Evolutionary conservation across 257 asterid genomes (phyloP).

Genomic region (Solanum ossicruentum): DNA sequence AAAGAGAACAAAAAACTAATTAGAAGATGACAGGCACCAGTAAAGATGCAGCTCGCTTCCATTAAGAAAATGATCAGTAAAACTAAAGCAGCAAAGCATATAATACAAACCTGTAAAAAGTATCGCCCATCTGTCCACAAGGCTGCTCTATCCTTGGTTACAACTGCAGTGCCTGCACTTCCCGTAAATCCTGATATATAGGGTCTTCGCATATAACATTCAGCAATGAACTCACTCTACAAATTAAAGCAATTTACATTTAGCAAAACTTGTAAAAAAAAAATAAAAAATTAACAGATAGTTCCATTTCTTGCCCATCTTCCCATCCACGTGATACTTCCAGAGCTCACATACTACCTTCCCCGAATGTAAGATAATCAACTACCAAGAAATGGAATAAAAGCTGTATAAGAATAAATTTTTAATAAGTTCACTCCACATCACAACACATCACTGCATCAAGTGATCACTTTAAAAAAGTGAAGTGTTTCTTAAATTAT

Average conservation of each 20-base stretch:
- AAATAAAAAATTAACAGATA: background rate
- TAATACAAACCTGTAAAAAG: slow-evolving; percentile 68
- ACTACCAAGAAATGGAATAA: background rate
- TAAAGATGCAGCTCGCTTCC: background rate
- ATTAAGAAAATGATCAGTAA: background rate
- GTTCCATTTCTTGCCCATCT: background rate
- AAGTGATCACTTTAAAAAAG: background rate
- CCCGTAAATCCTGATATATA: slow-evolving; percentile 94
- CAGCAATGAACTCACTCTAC: slow-evolving; percentile 96
- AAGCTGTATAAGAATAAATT: background rate
- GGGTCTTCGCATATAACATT: slow-evolving; percentile 82
- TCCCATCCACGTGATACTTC: background rate
- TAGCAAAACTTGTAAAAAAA: background rate
- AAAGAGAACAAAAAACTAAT: background rate
- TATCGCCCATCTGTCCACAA: slow-evolving; percentile 98
- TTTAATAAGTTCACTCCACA: background rate
- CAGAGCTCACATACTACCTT: background rate
- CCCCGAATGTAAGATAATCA: background rate
- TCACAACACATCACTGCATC: background rate
- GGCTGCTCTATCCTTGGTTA: slow-evolving; percentile 93
- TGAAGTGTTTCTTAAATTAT: background rate
- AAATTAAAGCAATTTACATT: slow-evolving; percentile 1
- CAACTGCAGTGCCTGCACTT: slow-evolving; percentile 96
- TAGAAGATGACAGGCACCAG: background rate
- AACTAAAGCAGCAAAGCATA: background rate